phyloP scores from a whole-genome alignment of 2,329 filamentous ascomycete species.

The Ophiosphaerella narmari region DNA sequence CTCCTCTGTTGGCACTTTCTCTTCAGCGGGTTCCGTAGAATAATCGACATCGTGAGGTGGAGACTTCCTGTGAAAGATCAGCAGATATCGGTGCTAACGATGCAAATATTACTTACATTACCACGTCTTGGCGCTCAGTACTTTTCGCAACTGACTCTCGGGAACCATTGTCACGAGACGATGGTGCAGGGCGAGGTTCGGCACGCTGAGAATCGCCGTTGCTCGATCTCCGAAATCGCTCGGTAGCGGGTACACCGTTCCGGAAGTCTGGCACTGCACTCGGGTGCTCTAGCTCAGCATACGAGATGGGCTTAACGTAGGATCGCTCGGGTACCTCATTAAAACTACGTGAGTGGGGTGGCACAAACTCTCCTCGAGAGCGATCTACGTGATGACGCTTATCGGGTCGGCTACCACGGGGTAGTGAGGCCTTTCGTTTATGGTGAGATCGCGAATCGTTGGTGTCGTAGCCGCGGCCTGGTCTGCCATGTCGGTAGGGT shows the following conservation, averaged over 20 bases:
- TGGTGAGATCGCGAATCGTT: constrained; percentile 44
- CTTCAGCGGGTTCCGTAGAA: constrained; percentile 22
- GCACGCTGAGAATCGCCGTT: constrained; percentile 4
- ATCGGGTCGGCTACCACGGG: constrained; percentile 44
- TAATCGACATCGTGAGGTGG: constrained; percentile 24
- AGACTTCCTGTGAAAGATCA: constrained; percentile 13
- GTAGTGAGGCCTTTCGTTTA: constrained; percentile 50
- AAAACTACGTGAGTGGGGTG: constrained; percentile 5
- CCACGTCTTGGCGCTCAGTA: constrained; percentile 15
- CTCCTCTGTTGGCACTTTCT: constrained; percentile 34
- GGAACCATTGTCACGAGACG: constrained; percentile 5
- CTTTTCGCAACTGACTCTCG: constrained; percentile 1
- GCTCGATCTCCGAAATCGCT: constrained; percentile 6
- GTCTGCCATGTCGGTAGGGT: constrained; percentile 29
- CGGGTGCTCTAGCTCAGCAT: constrained; percentile 49
- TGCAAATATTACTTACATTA: constrained; percentile 20
- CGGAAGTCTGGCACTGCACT: constrained; percentile 39
- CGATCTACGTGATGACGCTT: constrained; percentile 60
- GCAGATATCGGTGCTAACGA: background rate
- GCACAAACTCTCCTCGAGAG: constrained; percentile 50
- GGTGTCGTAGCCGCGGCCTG: constrained; percentile 26
- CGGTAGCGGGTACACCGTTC: constrained; percentile 12
- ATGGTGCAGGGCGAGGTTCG: constrained; percentile 5
- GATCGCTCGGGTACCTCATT: constrained; percentile 17
- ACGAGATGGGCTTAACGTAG: constrained; percentile 33